A percentile compares a stretch with the other conserved stretches of the same genome.
phyloP scores from a whole-genome alignment of 495 filamentous ascomycete genomes.

The Aspergillus saccharolyticus region DNA sequence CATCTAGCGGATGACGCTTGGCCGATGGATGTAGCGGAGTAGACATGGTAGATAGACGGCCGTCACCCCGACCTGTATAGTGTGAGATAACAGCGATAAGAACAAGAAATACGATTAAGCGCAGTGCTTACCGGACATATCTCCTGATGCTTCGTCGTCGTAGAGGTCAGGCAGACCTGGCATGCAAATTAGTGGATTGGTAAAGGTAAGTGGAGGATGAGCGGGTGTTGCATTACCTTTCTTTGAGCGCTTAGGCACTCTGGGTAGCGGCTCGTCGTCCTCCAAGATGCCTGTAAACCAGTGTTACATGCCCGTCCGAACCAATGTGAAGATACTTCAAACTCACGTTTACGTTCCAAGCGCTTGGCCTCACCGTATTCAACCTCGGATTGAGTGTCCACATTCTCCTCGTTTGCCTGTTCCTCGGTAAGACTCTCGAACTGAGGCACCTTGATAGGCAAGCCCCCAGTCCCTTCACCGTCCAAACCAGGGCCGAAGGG shows the following conservation, averaged over 20 bases:
- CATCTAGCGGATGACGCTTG: conserved; percentile 30
- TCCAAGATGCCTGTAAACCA: conserved; percentile 46
- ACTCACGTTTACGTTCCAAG: conserved; percentile 69
- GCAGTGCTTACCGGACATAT: conserved; percentile 23
- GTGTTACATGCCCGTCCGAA: conserved; percentile 5
- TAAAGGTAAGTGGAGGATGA: neutral
- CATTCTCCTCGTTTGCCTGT: conserved; percentile 76
- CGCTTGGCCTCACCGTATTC: conserved; percentile 84
- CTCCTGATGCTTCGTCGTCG: conserved; percentile 35
- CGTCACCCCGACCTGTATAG: conserved; percentile 18
- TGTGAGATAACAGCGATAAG: neutral
- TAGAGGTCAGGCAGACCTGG: conserved; percentile 24
- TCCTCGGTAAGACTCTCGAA: conserved; percentile 74
- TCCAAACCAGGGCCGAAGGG: conserved; percentile 79
- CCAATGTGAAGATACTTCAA: neutral
- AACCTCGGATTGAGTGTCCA: conserved; percentile 81
- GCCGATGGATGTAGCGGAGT: conserved; percentile 38
- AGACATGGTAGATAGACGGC: conserved; percentile 35
- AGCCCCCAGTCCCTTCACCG: conserved; percentile 53
- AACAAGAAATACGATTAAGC: neutral
- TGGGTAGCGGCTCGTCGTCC: conserved; percentile 56
- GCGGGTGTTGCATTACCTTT: conserved; percentile 41
- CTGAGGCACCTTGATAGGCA: conserved; percentile 74
- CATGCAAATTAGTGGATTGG: neutral
- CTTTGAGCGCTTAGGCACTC: conserved; percentile 52